Evolutionary conservation across 345 rosid genomes (phyloP).

Genomic region (Raphanus raphanistrum): DNA sequence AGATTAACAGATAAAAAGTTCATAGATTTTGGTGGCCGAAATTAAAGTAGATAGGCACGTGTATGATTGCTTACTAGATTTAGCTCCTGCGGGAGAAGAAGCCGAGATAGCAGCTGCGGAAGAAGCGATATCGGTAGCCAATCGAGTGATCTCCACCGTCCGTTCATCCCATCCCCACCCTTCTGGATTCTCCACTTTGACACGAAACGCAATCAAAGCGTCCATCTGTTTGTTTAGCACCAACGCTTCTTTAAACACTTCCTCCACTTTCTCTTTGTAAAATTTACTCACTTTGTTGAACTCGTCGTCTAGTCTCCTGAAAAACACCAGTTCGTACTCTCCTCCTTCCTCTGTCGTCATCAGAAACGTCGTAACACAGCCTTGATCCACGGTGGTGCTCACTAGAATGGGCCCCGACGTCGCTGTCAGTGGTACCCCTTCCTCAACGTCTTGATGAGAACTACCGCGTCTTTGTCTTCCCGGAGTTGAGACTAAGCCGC

Average conservation of each 20-base stretch:
- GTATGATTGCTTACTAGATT: conserved; percentile 30
- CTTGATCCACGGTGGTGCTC: not conserved
- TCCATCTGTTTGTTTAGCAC: conserved; percentile 42
- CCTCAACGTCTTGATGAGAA: conserved; percentile 38
- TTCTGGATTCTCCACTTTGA: conserved; percentile 66
- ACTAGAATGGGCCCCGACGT: conserved; percentile 26
- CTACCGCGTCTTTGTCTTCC: conserved; percentile 13
- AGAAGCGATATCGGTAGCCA: conserved; percentile 58
- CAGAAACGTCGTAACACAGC: conserved; percentile 37
- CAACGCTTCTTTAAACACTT: conserved; percentile 37
- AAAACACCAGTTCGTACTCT: conserved; percentile 42
- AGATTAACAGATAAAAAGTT: not conserved
- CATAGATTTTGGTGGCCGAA: not conserved
- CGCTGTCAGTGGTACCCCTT: conserved; percentile 27
- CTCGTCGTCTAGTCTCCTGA: conserved; percentile 45
- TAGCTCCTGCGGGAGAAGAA: conserved; percentile 53
- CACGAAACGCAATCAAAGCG: conserved; percentile 61
- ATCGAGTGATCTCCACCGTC: conserved; percentile 52
- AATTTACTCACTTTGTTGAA: conserved; percentile 38
- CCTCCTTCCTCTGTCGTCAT: conserved; percentile 47
- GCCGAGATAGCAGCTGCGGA: conserved; percentile 54
- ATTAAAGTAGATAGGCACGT: not conserved
- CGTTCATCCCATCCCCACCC: conserved; percentile 44
- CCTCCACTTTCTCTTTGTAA: conserved; percentile 34
- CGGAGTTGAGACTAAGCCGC: conserved; percentile 44